Evolutionary conservation across 345 rosid genomes (phyloP), one percentile per base, ranked within the genome.

Genomic region (Sonneratia caseolaris): DNA sequence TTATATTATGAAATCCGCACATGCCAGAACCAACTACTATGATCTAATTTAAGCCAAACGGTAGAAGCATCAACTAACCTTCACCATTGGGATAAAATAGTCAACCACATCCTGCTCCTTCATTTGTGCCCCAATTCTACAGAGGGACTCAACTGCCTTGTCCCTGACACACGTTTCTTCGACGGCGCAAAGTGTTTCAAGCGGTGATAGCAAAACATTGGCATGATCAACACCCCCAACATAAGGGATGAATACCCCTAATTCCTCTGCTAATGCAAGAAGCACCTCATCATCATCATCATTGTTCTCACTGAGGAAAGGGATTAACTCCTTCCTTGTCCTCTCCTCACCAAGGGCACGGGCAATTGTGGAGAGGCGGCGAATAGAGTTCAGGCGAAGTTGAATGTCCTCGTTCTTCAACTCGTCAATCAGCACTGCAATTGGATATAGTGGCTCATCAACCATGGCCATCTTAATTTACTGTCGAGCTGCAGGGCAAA

Each of bases 251-350:
- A 94, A 94, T 70, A 90, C 95, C 2, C 98, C 95, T 75, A 94
- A 47, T 75, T 91, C 97, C 73, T 88, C 98, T 9, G 98, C 93
- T 90, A 91, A 87, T 3, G 97, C 97, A 76, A 89, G 97, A 74
- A 91, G 98, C 40, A 94, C 98, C 84, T 94, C 98, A 27, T 94
- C 96, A 37, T 94, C 97, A 49, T 94, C 97, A 4, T 94, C 98
- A 76, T 91, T 94, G 82, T 91, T 94, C 81, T 94, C 98, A 27
- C 95, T 86, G 71, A 91, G 73, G 73, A 94, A 94, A 0, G 98
- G 98, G 68, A 94, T 89, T 57, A 94, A 74, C 75, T 94, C 98
- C 84, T 88, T 93, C 69, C 98, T 82, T 0, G 97, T 91, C 66
- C 96, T 83, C 67, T 93, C 98, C 80, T 94, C 98, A 24, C 98